Percentiles rank a stretch among this genome's conserved stretches.
phyloP scores from a whole-genome alignment of 2,329 filamentous ascomycete genomes.

The Colletotrichum sp. region DNA sequence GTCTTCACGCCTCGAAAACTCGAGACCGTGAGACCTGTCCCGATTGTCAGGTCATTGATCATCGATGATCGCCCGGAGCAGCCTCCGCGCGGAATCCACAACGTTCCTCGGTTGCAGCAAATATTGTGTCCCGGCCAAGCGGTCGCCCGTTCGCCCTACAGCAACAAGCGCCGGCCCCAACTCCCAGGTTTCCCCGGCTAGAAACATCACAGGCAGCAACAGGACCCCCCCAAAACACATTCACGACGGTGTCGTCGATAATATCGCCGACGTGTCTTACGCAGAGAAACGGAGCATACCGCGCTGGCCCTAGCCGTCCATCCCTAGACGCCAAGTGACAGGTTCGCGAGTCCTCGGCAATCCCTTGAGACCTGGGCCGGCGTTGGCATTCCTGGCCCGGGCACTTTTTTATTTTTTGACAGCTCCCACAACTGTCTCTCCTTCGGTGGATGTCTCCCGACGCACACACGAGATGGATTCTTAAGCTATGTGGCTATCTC shows the following conservation, averaged over 20 bases:
- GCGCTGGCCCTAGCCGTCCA: not conserved
- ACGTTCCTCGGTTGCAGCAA: not conserved
- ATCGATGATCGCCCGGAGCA: not conserved
- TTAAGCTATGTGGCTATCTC: not conserved
- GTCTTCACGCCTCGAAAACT: not conserved
- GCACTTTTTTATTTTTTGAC: not conserved
- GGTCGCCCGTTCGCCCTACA: not conserved
- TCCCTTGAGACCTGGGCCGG: not conserved
- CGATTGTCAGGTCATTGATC: not conserved
- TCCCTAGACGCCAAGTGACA: constrained; percentile 1
- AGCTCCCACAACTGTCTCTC: not conserved
- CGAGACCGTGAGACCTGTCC: not conserved
- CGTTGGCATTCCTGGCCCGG: not conserved
- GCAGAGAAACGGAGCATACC: not conserved
- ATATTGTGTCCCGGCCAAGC: not conserved
- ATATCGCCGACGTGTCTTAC: not conserved
- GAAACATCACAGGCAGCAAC: not conserved
- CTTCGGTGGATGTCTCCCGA: not conserved
- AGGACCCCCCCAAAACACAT: not conserved
- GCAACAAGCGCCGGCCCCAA: not conserved
- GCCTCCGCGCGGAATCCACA: not conserved
- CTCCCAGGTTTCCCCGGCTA: not conserved
- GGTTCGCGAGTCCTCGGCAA: not conserved
- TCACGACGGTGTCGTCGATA: not conserved
- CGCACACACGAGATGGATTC: not conserved